phyloP scores from a whole-genome alignment of 257 asterid genomes.

The Voacanga thouarsii region DNA sequence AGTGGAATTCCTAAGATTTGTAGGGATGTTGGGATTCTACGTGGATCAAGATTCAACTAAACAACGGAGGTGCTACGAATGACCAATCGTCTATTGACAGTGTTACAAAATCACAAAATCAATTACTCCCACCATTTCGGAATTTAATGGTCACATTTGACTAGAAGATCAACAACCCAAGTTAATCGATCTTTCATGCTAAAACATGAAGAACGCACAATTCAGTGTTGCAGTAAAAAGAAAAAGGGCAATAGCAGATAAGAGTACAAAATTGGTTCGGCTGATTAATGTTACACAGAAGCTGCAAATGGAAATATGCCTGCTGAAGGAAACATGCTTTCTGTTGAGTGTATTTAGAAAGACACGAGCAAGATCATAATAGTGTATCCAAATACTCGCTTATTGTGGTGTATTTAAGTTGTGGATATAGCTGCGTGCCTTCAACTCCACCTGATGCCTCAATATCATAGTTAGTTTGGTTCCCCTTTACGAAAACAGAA shows the following conservation, averaged over 20 bases:
- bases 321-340: neutral
- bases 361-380: slow-evolving; percentile 24
- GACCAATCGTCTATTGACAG: no score
- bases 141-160: no score
- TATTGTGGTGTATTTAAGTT: slow-evolving; percentile 61
- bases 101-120: no score
- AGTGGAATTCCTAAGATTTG: no score
- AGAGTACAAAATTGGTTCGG: no score
- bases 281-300: neutral
- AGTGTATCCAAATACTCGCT: slow-evolving; percentile 58
- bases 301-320: neutral
- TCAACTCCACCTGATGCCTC: slow-evolving; percentile 54
- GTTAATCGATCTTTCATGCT: neutral
- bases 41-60: no score
- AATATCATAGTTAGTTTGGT: slow-evolving; percentile 62
- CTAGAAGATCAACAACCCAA: no score
- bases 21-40: no score
- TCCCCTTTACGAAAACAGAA: slow-evolving; percentile 81
- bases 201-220: neutral
- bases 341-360: neutral
- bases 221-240: neutral
- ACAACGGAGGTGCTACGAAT: no score
- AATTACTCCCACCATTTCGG: no score
- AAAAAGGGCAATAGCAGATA: no score
- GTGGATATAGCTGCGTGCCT: slow-evolving; percentile 69